These are phyloP conservation scores for Eragrostis nindensis DNA, from an alignment of 176 grass and related monocot genomes.

Conservation along the genomic window DNA sequence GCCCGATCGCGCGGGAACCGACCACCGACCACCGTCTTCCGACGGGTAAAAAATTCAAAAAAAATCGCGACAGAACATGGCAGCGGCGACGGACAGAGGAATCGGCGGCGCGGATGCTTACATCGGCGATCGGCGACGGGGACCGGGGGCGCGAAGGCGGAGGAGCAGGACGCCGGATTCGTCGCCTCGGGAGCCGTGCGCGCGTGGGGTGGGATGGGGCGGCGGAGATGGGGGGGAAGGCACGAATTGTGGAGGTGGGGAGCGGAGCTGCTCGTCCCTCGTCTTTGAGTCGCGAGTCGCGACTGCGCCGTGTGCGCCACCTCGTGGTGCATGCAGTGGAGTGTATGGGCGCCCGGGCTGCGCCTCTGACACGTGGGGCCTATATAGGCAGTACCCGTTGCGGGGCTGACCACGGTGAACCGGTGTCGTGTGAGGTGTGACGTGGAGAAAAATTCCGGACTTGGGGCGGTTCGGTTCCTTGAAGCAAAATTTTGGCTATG, in stretches of 20 bases:
- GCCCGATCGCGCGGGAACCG: slow-evolving; percentile 31
- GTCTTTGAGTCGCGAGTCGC: not conserved
- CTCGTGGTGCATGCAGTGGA: not conserved
- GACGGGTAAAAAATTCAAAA: slow-evolving; percentile 24
- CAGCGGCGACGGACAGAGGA: not conserved
- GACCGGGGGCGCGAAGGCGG: not conserved
- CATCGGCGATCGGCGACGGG: slow-evolving; percentile 49
- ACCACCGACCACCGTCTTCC: not conserved
- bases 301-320: not conserved
- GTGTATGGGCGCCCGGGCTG: not conserved
- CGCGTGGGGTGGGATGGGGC: not conserved
- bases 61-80: not conserved
- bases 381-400: not conserved
- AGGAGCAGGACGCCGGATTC: slow-evolving; percentile 32
- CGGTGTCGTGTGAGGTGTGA: not conserved
- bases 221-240: slow-evolving; percentile 6
- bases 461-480: no score
- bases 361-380: not conserved
- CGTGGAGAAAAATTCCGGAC: no score
- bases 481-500: no score
- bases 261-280: not conserved
- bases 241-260: slow-evolving; percentile 41
- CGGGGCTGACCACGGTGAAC: not conserved
- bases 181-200: slow-evolving; percentile 57
- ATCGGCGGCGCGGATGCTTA: slow-evolving; percentile 46